Evolutionary conservation across 495 filamentous ascomycete species (phyloP).

Genomic region (Chaetomium cochliodes): DNA sequence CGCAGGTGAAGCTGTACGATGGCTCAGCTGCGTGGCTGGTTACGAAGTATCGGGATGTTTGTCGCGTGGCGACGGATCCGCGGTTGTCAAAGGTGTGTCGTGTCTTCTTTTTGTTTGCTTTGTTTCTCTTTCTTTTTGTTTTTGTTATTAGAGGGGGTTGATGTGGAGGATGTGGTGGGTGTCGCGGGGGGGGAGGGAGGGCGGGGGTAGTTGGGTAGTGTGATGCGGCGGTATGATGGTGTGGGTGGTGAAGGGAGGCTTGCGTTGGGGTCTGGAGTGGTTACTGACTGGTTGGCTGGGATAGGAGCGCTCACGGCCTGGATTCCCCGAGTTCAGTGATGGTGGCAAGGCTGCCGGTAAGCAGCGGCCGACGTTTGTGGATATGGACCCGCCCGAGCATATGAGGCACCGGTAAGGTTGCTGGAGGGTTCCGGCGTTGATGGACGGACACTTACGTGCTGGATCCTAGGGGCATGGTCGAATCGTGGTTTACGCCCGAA

Average conservation of each 20-base stretch:
- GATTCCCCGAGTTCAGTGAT: conserved; percentile 46
- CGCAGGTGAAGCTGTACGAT: conserved; percentile 47
- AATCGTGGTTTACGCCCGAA: conserved; percentile 40
- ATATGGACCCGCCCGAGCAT: conserved; percentile 50
- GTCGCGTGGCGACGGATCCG: conserved; percentile 42
- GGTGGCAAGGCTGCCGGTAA: conserved; percentile 45
- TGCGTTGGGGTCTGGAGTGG: no score
- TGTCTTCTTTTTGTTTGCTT: neutral
- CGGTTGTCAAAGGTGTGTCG: conserved; percentile 39
- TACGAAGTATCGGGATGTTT: conserved; percentile 48
- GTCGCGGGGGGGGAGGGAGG: no score
- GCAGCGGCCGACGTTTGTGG: conserved; percentile 49
- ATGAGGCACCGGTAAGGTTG: conserved; percentile 35
- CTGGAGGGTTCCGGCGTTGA: neutral
- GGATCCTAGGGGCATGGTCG: conserved; percentile 41
- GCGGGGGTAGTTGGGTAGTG: no score
- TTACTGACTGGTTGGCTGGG: neutral
- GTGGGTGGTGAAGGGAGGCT: neutral
- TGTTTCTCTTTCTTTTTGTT: neutral
- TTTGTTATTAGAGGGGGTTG: no score
- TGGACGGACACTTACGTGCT: neutral
- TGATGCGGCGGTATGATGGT: no score
- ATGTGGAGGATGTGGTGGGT: neutral
- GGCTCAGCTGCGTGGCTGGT: conserved; percentile 46
- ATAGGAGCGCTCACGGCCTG: conserved; percentile 41